Base-by-base conservation (phyloP, 2,329 filamentous ascomycete species). In the Aspergillus tanneri region DNA sequence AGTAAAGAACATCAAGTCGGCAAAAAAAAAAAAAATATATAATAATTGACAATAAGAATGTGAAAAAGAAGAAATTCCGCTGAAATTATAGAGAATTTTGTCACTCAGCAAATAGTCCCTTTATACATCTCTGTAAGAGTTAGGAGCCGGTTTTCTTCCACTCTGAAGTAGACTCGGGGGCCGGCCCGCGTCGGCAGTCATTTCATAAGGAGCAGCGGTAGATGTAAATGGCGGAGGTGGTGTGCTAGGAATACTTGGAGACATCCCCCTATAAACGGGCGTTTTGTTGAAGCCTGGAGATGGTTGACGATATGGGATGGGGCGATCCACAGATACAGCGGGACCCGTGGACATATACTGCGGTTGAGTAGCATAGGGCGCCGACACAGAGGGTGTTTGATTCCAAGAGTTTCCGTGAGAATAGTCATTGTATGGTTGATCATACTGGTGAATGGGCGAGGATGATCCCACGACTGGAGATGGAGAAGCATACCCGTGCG, bases 91-190 rank as follows among this genome's bases (percentile, higher is more conserved):
- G n/a, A n/a, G n/a, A n/a, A n/a, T n/a, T n/a, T n/a, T n/a, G 22
- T 25, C 3, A 35, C 48, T 42, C 41, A 49, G 28, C 32, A 27
- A 43, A 25, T 23, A 30, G 36, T 35, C 45, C 18, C 28, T 16
- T 54, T 55, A 69, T 38, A 72, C 61, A 54, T 70, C 60, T 45
- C 65, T 60, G 40, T 57, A 69, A 21, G 63, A 66, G 36, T 70
- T 68, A 28, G 59, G 54, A 6, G 58, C 62, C 9, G 70, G 66
- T 46, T 67, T 67, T 43, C 68, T 64, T 12, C 70, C 71, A 46
- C 65, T 68, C 51, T 71, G 66, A 46, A 72, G 53, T 25, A 72
- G 55, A 63, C 66, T 72, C 8, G 71, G 70, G 27, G 70, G 68
- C 52, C 68, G 61, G 49, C 64, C 61, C 50, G 58, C 48, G 22